These are phyloP conservation scores for Saposhnikovia divaricata DNA, from an alignment of 129 eudicot species.

Conservation along the genomic window DNA sequence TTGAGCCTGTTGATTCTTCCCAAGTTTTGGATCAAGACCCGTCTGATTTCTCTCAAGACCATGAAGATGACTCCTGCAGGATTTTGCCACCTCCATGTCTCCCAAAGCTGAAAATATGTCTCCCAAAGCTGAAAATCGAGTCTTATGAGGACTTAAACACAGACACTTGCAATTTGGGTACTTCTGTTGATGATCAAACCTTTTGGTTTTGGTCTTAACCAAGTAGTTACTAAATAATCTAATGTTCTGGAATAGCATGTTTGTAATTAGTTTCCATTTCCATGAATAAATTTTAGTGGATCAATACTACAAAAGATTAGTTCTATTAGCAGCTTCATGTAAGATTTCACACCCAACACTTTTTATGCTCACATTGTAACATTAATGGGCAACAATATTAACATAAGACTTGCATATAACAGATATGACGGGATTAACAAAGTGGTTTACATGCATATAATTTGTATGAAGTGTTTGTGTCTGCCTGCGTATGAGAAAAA, in stretches of 20 bases:
- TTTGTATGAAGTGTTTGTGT: no score
- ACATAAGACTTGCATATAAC: no score
- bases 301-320: no score
- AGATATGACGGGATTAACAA: no score
- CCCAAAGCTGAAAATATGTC: no score
- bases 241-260: constrained; percentile 1
- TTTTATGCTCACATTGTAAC: no score
- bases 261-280: constrained; percentile 11
- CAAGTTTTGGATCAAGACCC: constrained; percentile 30
- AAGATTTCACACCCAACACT: no score
- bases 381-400: no score
- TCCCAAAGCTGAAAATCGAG: constrained; percentile 56
- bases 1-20: constrained; percentile 55
- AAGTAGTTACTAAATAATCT: not conserved
- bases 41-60: constrained; percentile 57
- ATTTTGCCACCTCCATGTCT: constrained; percentile 27
- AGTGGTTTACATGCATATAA: no score
- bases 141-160: constrained; percentile 39
- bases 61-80: constrained; percentile 46
- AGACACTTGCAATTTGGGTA: constrained; percentile 38
- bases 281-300: constrained; percentile 10
- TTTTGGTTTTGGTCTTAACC: constrained; percentile 70
- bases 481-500: no score
- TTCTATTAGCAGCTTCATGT: no score
- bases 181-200: constrained; percentile 52